phyloP scores from a whole-genome alignment of 306 rosid genomes.

The Inga leiocalycina region DNA sequence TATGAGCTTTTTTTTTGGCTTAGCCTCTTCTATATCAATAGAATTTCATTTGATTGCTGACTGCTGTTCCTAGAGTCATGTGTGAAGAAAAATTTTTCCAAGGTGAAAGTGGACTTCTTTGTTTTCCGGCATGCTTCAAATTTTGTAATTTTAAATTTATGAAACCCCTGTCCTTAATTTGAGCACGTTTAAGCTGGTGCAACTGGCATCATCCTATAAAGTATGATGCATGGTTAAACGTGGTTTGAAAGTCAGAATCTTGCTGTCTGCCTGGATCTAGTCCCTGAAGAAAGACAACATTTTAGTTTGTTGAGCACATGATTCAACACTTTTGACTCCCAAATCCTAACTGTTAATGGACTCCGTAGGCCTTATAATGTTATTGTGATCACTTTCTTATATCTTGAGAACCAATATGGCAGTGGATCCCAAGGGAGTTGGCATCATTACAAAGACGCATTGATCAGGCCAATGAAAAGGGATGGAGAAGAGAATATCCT shows the following conservation, averaged over 20 bases:
- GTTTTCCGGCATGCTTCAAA: conserved; percentile 18
- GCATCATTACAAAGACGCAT: conserved; percentile 60
- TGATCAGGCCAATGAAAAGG: conserved; percentile 87
- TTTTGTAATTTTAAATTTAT: neutral
- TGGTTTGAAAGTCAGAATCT: neutral
- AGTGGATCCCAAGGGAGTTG: conserved; percentile 80
- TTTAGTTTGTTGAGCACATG: neutral
- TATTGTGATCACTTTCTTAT: conserved; percentile 29
- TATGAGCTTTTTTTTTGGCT: neutral
- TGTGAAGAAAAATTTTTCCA: conserved; percentile 6
- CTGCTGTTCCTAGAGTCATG: conserved; percentile 3
- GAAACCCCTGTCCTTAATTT: neutral
- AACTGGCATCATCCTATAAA: neutral
- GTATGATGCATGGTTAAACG: neutral
- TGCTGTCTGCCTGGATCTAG: neutral
- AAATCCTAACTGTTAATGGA: neutral
- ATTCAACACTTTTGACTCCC: conserved; percentile 5
- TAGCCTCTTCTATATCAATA: conserved; percentile 22
- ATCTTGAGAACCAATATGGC: conserved; percentile 31
- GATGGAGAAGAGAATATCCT: conserved; percentile 96
- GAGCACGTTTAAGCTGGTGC: neutral
- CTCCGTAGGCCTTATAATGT: neutral
- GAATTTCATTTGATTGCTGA: conserved; percentile 21
- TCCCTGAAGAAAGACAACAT: neutral
- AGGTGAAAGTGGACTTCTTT: conserved; percentile 4